Percentiles rank a stretch among this genome's conserved stretches.
Evolutionary conservation across 345 rosid genomes (phyloP).

Genomic region (Moricandia arvensis): DNA sequence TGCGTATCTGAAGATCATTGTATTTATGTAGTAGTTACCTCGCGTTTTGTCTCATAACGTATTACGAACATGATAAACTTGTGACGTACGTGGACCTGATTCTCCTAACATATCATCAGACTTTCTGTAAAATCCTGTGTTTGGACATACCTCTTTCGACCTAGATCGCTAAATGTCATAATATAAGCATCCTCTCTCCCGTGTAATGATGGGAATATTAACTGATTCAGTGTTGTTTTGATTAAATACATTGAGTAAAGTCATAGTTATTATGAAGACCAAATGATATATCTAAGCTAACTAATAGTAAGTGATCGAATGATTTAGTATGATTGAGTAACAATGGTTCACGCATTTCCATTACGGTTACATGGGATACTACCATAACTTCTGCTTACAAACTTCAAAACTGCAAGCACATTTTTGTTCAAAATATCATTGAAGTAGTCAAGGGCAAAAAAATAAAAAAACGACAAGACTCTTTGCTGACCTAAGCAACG

Average conservation of each 20-base stretch:
- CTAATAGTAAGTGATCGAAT: not conserved
- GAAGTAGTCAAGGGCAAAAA: conserved; percentile 17
- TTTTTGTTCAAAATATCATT: not conserved
- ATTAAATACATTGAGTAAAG: not conserved
- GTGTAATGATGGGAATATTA: not conserved
- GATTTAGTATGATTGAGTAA: not conserved
- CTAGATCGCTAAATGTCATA: not conserved
- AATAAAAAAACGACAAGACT: conserved; percentile 24
- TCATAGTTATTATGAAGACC: not conserved
- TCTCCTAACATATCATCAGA: conserved; percentile 10
- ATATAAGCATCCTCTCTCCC: not conserved
- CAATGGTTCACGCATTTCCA: not conserved
- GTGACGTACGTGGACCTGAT: conserved; percentile 32
- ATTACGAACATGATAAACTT: not conserved
- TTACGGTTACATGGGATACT: not conserved
- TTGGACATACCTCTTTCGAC: not conserved
- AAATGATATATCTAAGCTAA: not conserved
- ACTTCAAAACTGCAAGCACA: not conserved
- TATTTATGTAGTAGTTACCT: not conserved
- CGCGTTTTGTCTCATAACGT: conserved; percentile 13
- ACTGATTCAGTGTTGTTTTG: not conserved
- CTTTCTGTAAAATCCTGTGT: not conserved
- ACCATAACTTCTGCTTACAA: conserved; percentile 13
- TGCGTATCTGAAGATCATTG: not conserved
- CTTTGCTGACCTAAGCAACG: conserved; percentile 32